A percentile compares a stretch with the other conserved stretches of the same genome.
Evolutionary conservation across 2,329 filamentous ascomycete species (phyloP).

Genomic region (Diplodia scrobiculata): DNA sequence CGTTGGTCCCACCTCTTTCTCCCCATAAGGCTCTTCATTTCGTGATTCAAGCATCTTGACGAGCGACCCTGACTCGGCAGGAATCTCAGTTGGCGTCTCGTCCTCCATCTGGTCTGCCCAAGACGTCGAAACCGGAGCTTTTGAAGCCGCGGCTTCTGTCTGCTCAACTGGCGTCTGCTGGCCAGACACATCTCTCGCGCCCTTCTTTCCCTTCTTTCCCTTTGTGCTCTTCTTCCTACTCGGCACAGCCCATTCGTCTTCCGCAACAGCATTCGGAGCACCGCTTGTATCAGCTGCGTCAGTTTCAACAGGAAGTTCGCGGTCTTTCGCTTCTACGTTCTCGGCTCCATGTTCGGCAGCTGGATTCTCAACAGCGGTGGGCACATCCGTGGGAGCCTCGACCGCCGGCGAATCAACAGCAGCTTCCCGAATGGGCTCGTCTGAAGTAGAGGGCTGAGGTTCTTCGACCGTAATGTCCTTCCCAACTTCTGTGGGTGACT

Average conservation of each 20-base stretch:
- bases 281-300: not conserved
- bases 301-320: not conserved
- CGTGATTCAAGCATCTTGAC: constrained; percentile 1
- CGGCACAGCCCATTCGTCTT: constrained; percentile 40
- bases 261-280: not conserved
- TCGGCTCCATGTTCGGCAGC: constrained; percentile 32
- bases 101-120: constrained; percentile 25
- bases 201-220: constrained; percentile 39
- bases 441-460: not conserved
- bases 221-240: constrained; percentile 55
- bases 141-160: not conserved
- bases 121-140: not conserved
- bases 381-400: constrained; percentile 37
- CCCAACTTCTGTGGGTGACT: not conserved
- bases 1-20: not conserved
- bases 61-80: not conserved
- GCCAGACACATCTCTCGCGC: constrained; percentile 16
- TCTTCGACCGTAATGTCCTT: not conserved
- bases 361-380: constrained; percentile 37
- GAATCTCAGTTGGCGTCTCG: constrained; percentile 1
- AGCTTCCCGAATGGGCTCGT: constrained; percentile 31
- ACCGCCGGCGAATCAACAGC: constrained; percentile 40
- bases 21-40: not conserved
- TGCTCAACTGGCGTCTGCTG: constrained; percentile 26
- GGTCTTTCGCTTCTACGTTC: not conserved